A percentile compares a stretch with the other conserved stretches of the same genome.
phyloP scores from a whole-genome alignment of 345 rosid genomes.

The Brassica napus region DNA sequence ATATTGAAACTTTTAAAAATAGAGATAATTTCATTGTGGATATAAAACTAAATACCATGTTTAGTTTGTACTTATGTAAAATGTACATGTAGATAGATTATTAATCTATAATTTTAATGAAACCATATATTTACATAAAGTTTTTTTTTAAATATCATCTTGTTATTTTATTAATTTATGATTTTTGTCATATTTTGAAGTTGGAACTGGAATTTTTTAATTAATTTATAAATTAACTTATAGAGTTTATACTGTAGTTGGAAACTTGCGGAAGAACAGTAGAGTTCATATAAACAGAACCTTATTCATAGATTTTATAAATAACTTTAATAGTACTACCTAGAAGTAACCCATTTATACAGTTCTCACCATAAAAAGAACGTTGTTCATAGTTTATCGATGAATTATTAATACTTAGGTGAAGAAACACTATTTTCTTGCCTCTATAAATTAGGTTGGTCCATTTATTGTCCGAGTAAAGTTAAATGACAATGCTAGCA shows the following conservation, averaged over 20 bases:
- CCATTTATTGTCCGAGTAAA: conserved; percentile 3
- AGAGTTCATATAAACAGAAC: background rate
- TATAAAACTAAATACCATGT: too few species aligned
- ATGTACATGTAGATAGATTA: too few species aligned
- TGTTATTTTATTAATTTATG: too few species aligned
- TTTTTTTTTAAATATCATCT: too few species aligned
- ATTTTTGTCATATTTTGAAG: too few species aligned
- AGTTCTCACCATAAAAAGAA: background rate
- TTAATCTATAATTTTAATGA: too few species aligned
- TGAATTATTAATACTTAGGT: conserved; percentile 20
- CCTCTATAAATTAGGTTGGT: conserved; percentile 16
- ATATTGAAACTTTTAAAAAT: too few species aligned
- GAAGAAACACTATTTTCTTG: conserved; percentile 28
- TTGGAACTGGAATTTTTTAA: too few species aligned
- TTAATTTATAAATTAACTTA: too few species aligned
- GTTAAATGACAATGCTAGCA: conserved; percentile 18
- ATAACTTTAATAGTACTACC: conserved; percentile 8
- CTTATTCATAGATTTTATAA: background rate
- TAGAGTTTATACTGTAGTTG: background rate
- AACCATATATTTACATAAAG: too few species aligned
- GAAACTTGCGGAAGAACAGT: background rate
- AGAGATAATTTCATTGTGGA: too few species aligned
- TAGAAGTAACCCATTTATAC: conserved; percentile 13
- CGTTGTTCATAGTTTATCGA: background rate
- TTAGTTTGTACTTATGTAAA: too few species aligned